Percentiles rank a stretch among this genome's conserved stretches.
Evolutionary conservation across 768 basidiomycete species (phyloP).

Genomic region (Paxillus involutus): DNA sequence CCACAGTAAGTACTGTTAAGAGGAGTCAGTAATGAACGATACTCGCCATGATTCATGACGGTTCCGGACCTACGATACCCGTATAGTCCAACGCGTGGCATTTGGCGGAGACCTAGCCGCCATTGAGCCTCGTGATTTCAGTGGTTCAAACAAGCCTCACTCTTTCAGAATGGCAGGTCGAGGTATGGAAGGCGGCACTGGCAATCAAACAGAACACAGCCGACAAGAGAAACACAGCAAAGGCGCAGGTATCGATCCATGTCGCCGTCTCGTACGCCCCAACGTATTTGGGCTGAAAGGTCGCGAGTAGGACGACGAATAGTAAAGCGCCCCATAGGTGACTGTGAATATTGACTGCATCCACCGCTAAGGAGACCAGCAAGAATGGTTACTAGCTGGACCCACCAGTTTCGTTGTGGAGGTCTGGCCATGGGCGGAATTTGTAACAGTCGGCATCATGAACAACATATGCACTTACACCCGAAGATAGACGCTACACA

Average conservation of each 20-base stretch:
- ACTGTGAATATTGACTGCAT: constrained; percentile 80
- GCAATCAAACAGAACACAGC: constrained; percentile 73
- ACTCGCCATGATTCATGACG: constrained; percentile 1
- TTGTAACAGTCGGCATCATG: constrained; percentile 13
- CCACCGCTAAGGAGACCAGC: neutral
- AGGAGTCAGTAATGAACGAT: constrained; percentile 6
- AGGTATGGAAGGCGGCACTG: constrained; percentile 74
- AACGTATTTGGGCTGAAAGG: constrained; percentile 53
- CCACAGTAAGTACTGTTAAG: constrained; percentile 59
- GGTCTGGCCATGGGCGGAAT: constrained; percentile 42
- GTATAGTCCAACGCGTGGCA: constrained; percentile 76
- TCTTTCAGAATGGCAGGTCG: constrained; percentile 68
- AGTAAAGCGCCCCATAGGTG: constrained; percentile 71
- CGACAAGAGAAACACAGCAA: constrained; percentile 65
- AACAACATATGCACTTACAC: constrained; percentile 46
- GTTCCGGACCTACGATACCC: constrained; percentile 65
- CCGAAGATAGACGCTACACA: constrained; percentile 64
- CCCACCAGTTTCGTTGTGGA: constrained; percentile 78
- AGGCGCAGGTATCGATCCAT: constrained; percentile 59
- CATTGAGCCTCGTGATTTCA: neutral
- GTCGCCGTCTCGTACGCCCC: constrained; percentile 51
- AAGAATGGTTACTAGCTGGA: neutral
- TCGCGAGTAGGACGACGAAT: constrained; percentile 55
- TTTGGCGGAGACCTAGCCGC: constrained; percentile 50
- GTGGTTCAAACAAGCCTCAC: constrained; percentile 37